phyloP scores from a whole-genome alignment of 2,329 filamentous ascomycete species.

The Trichocomaceae sp. region DNA sequence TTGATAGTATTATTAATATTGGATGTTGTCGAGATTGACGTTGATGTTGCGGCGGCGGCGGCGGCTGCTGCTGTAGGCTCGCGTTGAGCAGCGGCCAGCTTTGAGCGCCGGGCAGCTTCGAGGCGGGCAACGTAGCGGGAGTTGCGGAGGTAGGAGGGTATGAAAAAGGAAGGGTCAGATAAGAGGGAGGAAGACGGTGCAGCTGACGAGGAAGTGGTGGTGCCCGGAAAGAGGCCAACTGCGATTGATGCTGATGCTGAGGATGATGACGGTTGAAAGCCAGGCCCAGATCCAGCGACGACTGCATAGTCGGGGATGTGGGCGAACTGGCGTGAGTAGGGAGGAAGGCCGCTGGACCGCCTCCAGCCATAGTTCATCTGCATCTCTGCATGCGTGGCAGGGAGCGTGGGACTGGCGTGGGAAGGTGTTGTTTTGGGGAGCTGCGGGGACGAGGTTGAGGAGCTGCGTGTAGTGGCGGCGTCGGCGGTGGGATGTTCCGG shows the following conservation, averaged over 20 bases:
- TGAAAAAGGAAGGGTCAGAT: conserved; percentile 55
- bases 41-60: too few relatives aligned
- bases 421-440: conserved; percentile 17
- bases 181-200: conserved; percentile 15
- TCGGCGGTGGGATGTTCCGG: conserved; percentile 25
- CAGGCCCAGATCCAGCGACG: not conserved
- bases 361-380: conserved; percentile 43
- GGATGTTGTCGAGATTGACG: not conserved
- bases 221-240: not conserved
- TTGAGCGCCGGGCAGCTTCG: conserved; percentile 61
- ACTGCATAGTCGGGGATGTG: conserved; percentile 27
- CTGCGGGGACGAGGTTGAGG: conserved; percentile 17
- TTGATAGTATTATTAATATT: conserved; percentile 16
- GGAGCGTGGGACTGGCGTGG: conserved; percentile 19
- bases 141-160: conserved; percentile 73
- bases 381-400: conserved; percentile 45
- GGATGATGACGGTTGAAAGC: not conserved
- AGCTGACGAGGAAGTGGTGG: not conserved
- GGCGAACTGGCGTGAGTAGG: conserved; percentile 45
- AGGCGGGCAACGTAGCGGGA: conserved; percentile 74
- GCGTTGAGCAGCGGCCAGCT: conserved; percentile 47
- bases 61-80: conserved; percentile 29
- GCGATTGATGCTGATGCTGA: not conserved
- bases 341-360: conserved; percentile 36
- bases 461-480: conserved; percentile 25